Evolutionary conservation across 345 rosid species (phyloP).

Genomic region (Syzygium oleosum): DNA sequence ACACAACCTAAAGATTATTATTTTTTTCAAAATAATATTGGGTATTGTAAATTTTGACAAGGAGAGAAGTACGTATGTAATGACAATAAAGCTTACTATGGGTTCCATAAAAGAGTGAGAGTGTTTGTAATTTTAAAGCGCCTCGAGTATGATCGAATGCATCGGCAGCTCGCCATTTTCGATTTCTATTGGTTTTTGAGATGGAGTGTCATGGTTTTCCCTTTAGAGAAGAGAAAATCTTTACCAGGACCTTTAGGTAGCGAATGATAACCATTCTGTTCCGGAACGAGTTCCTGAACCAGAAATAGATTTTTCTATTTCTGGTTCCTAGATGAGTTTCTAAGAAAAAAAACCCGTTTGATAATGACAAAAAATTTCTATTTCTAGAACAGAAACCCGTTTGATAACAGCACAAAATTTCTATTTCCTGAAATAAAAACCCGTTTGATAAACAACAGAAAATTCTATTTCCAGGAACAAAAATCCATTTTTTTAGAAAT

Average conservation of each 20-base stretch:
- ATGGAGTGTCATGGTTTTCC: background rate
- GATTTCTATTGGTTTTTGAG: background rate
- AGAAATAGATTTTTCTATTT: too few species aligned
- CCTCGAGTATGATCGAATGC: background rate
- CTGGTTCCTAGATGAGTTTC: too few species aligned
- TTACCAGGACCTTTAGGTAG: background rate
- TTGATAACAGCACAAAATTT: too few species aligned
- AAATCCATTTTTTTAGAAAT: too few species aligned
- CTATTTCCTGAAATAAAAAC: too few species aligned
- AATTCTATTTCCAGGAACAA: too few species aligned
- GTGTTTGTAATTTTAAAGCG: background rate
- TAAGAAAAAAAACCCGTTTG: too few species aligned
- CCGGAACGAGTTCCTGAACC: too few species aligned
- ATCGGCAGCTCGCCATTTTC: background rate
- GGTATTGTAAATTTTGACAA: background rate
- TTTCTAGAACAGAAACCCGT: too few species aligned
- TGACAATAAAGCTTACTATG: background rate
- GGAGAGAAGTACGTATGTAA: background rate
- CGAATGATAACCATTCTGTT: too few species aligned
- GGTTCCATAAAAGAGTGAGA: background rate
- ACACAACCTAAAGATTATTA: background rate
- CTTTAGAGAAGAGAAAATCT: background rate
- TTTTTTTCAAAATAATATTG: background rate
- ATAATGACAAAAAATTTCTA: too few species aligned
- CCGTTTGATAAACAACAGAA: too few species aligned